phyloP scores from a whole-genome alignment of 2,329 filamentous ascomycete genomes.

The Diplodia sapinea region DNA sequence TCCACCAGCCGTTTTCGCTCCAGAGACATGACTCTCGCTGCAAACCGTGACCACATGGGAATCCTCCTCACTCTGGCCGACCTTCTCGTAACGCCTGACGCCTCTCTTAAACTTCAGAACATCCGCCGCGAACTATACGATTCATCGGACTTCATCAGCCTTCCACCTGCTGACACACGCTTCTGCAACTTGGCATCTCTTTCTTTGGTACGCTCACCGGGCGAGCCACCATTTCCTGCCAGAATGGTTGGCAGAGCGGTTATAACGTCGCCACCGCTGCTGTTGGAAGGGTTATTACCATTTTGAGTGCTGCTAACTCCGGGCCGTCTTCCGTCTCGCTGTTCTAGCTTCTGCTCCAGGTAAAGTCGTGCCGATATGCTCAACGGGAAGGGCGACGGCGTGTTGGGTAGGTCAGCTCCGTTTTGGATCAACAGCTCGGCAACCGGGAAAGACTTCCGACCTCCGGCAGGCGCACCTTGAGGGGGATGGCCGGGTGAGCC shows the following conservation, averaged over 20 bases:
- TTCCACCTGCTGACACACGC: conserved; percentile 48
- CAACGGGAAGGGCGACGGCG: conserved; percentile 81
- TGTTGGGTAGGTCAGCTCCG: conserved; percentile 81
- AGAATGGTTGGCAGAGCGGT: conserved; percentile 64
- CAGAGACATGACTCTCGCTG: conserved; percentile 8
- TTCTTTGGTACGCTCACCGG: conserved; percentile 46
- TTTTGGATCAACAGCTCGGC: conserved; percentile 94
- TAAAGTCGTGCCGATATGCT: conserved; percentile 81
- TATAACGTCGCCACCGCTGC: conserved; percentile 61
- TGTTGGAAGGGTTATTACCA: conserved; percentile 10
- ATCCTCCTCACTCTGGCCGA: conserved; percentile 3
- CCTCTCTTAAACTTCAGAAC: conserved; percentile 29
- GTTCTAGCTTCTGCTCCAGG: conserved; percentile 74
- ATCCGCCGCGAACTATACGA: conserved; percentile 39
- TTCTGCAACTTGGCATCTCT: conserved; percentile 48
- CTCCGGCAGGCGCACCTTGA: conserved; percentile 49
- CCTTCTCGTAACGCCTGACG: conserved; percentile 21
- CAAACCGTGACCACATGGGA: neutral
- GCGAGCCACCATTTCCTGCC: conserved; percentile 49
- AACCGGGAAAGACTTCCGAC: conserved; percentile 73
- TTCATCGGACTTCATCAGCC: conserved; percentile 50
- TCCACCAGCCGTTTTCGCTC: conserved; percentile 5
- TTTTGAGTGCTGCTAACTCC: conserved; percentile 10
- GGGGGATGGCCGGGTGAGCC: conserved; percentile 52
- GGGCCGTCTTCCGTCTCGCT: conserved; percentile 45